Evolutionary conservation across 1,284 basidiomycete species (phyloP), one percentile per base, ranked within the genome.

Genomic region (Ustilago nuda): DNA sequence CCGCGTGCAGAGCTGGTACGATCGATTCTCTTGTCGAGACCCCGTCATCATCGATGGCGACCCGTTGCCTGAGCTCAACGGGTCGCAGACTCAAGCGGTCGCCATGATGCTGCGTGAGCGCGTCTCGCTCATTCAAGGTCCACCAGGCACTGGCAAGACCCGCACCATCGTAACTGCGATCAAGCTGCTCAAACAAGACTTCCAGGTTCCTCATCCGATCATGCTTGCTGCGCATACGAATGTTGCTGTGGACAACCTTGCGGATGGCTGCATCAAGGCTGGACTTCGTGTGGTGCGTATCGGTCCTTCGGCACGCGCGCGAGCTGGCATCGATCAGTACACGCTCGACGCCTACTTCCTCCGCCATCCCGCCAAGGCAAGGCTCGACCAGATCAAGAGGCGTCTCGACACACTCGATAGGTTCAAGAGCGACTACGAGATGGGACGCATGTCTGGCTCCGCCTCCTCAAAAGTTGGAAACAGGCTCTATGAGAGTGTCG

Each of bases 141-240:
- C 95, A 27, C 95, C 95, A 7, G 95, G 95, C n/a, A 98, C 95
- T 0, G 94, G 95, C 53, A 98, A 98, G 87, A 96, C 94, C 1
- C 91, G 92, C 81, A 96, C 95, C 0, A 94, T 98, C 56, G 91
- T 95, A 36, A 92, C 95, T 82, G 89, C 93, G 1, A 89, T 95
- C 78, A 90, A 90, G 76, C 86, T 98, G 33, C 90, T 98, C 75
- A 97, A 97, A 88, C 89, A 90, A 43, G 90, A 94, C 83, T 98
- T 95, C 85, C 88, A 92, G 83, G 90, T 95, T 13, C 91, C 92
- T 9, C 90, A 93, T 48, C 94, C 94, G 0, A 88, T 97, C 52
- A 89, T 97, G 15, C 91, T 97, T 3, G 93, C 92, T 83, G 95
- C 95, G 0, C 95, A 94, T 84, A 98, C 95, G 43, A 96, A 98